These are phyloP conservation scores for Euphorbia peplus DNA, from an alignment of 345 rosid genomes.

Conservation along the genomic window DNA sequence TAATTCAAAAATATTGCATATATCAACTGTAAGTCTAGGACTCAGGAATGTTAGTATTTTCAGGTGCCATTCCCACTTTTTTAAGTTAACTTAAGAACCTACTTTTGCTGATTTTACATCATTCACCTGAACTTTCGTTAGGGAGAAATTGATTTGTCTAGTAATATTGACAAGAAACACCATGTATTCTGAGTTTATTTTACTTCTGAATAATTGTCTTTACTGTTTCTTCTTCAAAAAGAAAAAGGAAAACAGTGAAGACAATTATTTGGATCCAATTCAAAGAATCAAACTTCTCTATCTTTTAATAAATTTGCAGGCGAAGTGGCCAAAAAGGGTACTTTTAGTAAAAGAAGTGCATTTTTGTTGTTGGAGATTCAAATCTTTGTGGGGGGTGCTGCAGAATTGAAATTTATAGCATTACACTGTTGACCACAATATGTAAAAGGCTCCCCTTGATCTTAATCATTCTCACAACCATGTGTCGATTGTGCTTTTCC, in stretches of 20 bases:
- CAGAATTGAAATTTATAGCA: neutral
- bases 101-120: no score
- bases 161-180: neutral
- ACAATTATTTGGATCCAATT: conserved; percentile 1
- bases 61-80: conserved; percentile 14
- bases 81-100: neutral
- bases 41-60: no score
- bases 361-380: neutral
- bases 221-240: neutral
- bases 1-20: no score
- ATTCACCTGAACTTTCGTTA: neutral
- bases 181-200: no score
- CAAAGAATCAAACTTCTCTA: no score
- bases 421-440: no score
- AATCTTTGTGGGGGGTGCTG: conserved; percentile 17
- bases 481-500: neutral
- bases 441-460: neutral
- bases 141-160: neutral
- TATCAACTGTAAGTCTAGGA: no score
- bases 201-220: no score
- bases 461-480: neutral
- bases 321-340: conserved; percentile 9
- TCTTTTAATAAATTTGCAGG: conserved; percentile 10
- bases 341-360: conserved; percentile 9
- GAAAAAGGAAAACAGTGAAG: neutral